These are phyloP conservation scores for Neophaeococcomyces aloes DNA, from an alignment of 2,329 filamentous ascomycete species.

Conservation along the genomic window DNA sequence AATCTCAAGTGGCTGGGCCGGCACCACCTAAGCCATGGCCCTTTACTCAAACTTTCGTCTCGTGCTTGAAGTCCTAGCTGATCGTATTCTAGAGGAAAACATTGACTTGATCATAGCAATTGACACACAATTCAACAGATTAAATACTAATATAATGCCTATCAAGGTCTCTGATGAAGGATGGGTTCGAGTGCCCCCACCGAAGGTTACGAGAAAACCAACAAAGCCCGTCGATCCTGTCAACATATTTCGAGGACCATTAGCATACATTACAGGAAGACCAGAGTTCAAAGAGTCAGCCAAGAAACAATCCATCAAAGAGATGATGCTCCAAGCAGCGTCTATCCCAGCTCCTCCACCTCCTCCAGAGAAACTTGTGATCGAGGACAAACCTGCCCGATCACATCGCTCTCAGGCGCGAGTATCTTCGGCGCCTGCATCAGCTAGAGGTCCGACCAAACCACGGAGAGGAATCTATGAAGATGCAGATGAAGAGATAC, in stretches of 20 bases:
- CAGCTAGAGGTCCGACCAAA: neutral
- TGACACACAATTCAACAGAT: neutral
- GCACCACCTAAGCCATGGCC: too few relatives aligned
- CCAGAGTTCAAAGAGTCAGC: conserved; percentile 47
- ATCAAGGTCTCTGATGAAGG: conserved; percentile 4
- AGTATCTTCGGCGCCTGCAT: neutral
- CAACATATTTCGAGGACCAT: conserved; percentile 3
- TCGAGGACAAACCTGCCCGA: conserved; percentile 1
- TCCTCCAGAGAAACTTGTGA: neutral
- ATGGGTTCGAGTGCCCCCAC: conserved; percentile 4
- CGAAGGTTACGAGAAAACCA: neutral
- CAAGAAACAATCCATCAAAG: conserved; percentile 8
- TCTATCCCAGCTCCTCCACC: neutral
- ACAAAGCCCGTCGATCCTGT: conserved; percentile 4
- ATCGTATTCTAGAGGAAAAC: too few relatives aligned
- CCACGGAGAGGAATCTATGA: neutral
- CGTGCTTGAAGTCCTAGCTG: too few relatives aligned
- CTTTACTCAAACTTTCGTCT: too few relatives aligned
- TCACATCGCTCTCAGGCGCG: neutral
- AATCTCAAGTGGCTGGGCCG: too few relatives aligned
- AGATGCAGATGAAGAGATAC: conserved; percentile 7
- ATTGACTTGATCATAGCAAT: neutral
- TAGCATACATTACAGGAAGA: conserved; percentile 53
- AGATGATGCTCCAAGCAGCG: conserved; percentile 2
- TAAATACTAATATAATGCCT: conserved; percentile 1